Evolutionary conservation across 495 filamentous ascomycete species (phyloP).

Genomic region (Glutinoglossum americanum): DNA sequence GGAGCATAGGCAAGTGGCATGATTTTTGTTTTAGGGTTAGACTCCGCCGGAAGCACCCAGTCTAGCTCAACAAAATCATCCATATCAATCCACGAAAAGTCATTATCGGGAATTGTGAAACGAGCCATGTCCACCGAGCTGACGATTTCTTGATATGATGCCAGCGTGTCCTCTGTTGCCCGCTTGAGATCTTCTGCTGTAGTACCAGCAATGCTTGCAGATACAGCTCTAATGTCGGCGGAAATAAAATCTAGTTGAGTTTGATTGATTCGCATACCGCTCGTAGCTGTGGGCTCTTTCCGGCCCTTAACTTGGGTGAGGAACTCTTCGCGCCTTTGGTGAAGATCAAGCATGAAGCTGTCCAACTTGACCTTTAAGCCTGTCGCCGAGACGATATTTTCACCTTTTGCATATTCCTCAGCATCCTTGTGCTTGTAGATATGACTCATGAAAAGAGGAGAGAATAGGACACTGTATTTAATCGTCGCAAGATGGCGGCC

Average conservation of each 20-base stretch:
- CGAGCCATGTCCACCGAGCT: conserved; percentile 51
- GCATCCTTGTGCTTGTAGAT: conserved; percentile 97
- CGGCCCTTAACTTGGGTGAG: conserved; percentile 51
- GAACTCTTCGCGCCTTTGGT: conserved; percentile 85
- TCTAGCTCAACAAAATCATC: conserved; percentile 97
- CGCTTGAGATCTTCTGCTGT: conserved; percentile 49
- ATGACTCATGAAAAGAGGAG: conserved; percentile 83
- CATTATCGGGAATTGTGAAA: conserved; percentile 86
- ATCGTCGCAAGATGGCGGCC: conserved; percentile 88
- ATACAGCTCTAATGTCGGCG: conserved; percentile 83
- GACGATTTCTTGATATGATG: conserved; percentile 30
- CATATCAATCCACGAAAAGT: conserved; percentile 94
- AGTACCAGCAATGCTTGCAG: conserved; percentile 68
- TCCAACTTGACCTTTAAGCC: conserved; percentile 86
- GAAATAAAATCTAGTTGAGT: conserved; percentile 80
- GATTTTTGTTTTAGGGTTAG: conserved; percentile 82
- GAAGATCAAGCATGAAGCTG: conserved; percentile 87
- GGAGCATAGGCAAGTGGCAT: conserved; percentile 80
- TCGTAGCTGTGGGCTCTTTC: conserved; percentile 55
- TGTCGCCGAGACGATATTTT: conserved; percentile 69
- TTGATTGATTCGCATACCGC: conserved; percentile 83
- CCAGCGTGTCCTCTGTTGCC: conserved; percentile 34
- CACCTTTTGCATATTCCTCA: conserved; percentile 44
- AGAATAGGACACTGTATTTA: conserved; percentile 86
- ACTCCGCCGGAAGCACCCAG: conserved; percentile 80